Base-by-base conservation (phyloP, 768 basidiomycete genomes). In the Coprinellus micaceus region DNA sequence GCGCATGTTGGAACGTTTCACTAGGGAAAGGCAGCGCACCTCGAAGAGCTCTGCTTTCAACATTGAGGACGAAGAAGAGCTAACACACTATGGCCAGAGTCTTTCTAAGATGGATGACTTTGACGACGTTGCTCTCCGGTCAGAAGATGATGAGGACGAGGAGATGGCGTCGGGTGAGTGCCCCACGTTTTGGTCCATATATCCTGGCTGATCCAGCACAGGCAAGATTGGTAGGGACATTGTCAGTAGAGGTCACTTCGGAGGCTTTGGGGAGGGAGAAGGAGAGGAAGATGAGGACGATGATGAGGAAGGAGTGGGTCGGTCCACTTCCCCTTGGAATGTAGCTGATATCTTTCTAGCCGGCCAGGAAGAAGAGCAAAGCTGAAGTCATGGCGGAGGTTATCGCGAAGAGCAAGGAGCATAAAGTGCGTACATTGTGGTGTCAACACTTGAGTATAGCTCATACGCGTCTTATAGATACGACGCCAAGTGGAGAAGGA, bases 311-410 rank as follows among this genome's bases (percentile, higher is more conserved):
- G 68, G 76, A 71, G 60, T 25, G 56, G 43, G 9, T 36, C 37
- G 54, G 33, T 40, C 22, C 21, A 2, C 7, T 26, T 30, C 25
- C 24, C 24, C 9, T 28, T 43, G 17, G 54, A 51, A 44, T 56
- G 48, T 19, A 44, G 51, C 46, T 52, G 13, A 57, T 45, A n/a
- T 40, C 47, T 58, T 24, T 40, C 13, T 57, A 94, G 91, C 88
- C 88, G 7, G 82, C 82, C 45, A 77, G 86, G 57, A 97, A 96
- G 72, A 96, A 91, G 73, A 84, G 87, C 3, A 97, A 96, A 71
- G 88, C 91, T 1, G 95, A 99, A 66, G 91, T 98, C 58, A 98
- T 99, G 97, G 84, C 90, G 0, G 97, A 99, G 69, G 90, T 99
- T 30, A 92, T 99, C 44, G 90, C 93, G 1, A 99, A 98, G 73